Evolutionary conservation across 2,329 filamentous ascomycete species (phyloP).

Genomic region (Aspergillus sp.): DNA sequence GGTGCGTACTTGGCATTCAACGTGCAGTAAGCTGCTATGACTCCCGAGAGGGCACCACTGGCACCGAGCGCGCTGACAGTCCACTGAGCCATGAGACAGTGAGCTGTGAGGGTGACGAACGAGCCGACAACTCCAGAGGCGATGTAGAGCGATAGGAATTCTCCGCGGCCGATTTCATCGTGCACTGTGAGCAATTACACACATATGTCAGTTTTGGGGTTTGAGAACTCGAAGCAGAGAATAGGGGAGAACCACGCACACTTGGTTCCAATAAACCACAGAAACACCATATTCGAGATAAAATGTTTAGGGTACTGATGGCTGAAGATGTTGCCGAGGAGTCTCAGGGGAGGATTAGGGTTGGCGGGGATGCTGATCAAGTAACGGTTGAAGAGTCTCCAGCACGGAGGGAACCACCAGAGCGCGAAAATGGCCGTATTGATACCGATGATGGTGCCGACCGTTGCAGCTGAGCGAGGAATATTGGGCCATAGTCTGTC

Average conservation of each 20-base stretch:
- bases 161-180: slow-evolving; percentile 58
- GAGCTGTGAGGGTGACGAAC: slow-evolving; percentile 47
- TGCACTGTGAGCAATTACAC: slow-evolving; percentile 41
- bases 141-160: slow-evolving; percentile 57
- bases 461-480: slow-evolving; percentile 55
- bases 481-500: slow-evolving; percentile 53
- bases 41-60: slow-evolving; percentile 52
- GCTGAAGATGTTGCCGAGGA: slow-evolving; percentile 58
- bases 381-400: slow-evolving; percentile 59
- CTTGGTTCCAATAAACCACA: slow-evolving; percentile 57
- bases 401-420: slow-evolving; percentile 56
- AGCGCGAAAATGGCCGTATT: slow-evolving; percentile 54
- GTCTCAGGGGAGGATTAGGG: slow-evolving; percentile 54
- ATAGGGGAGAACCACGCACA: slow-evolving; percentile 33
- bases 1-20: slow-evolving; percentile 47
- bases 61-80: slow-evolving; percentile 53
- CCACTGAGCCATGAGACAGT: slow-evolving; percentile 48
- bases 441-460: slow-evolving; percentile 51
- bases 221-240: not conserved
- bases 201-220: too few species aligned
- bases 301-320: slow-evolving; percentile 58
- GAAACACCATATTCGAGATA: slow-evolving; percentile 54
- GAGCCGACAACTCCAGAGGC: slow-evolving; percentile 51
- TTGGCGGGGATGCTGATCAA: slow-evolving; percentile 56
- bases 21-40: slow-evolving; percentile 53